Evolutionary conservation across 768 basidiomycete species (phyloP).

Genomic region (Xerocomellus dryophilus): DNA sequence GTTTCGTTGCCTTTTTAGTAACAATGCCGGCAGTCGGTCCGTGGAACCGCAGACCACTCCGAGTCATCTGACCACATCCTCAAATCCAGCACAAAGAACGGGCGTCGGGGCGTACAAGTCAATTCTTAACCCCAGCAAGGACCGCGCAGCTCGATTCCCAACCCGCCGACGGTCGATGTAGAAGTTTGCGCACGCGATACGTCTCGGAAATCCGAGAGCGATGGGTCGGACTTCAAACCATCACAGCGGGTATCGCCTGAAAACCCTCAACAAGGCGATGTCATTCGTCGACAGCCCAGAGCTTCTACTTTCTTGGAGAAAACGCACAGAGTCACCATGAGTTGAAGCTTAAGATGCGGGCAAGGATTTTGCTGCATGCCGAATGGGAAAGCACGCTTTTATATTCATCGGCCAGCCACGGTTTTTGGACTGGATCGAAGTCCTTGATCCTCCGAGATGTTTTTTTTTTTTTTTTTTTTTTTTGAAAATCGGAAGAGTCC

Average conservation of each 20-base stretch:
- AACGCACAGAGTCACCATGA: background rate
- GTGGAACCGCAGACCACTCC: background rate
- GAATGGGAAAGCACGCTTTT: background rate
- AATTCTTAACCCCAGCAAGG: background rate
- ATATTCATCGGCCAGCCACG: background rate
- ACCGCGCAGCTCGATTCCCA: background rate
- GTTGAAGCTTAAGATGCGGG: background rate
- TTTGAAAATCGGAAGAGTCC: background rate
- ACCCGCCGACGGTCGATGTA: background rate
- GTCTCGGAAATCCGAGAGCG: background rate
- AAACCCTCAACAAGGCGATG: background rate
- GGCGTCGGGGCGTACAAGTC: background rate
- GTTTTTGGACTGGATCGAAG: background rate
- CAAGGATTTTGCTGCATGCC: background rate
- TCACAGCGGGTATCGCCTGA: background rate
- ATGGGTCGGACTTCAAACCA: conserved; percentile 4
- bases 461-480: too few species aligned
- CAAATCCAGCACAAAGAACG: background rate
- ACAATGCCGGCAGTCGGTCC: conserved; percentile 17
- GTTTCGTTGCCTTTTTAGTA: conserved; percentile 13
- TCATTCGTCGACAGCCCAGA: background rate
- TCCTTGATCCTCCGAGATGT: background rate
- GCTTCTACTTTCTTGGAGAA: background rate
- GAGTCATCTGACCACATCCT: background rate
- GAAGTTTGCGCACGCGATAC: background rate